These are phyloP conservation scores for Gynandropsis gynandra DNA, from an alignment of 345 rosid species.

Conservation along the genomic window DNA sequence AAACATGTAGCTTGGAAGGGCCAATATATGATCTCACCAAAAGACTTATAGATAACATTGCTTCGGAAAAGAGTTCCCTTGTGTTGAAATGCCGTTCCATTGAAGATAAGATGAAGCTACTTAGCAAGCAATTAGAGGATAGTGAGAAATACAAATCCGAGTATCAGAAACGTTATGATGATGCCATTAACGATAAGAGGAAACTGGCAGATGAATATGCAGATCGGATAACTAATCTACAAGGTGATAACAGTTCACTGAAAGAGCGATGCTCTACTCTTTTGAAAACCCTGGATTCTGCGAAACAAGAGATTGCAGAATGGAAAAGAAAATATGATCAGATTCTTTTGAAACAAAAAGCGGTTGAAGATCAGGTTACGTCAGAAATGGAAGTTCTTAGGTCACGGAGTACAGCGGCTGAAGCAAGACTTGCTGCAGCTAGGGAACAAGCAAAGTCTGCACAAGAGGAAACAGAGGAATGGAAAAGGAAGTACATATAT, in stretches of 20 bases:
- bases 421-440: constrained; percentile 95
- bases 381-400: constrained; percentile 75
- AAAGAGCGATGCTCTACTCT: constrained; percentile 79
- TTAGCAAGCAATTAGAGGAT: constrained; percentile 79
- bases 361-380: constrained; percentile 56
- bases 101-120: constrained; percentile 73
- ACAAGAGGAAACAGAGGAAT: constrained; percentile 86
- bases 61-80: constrained; percentile 77
- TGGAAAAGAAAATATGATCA: constrained; percentile 78
- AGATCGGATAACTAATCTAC: constrained; percentile 62
- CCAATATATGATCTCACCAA: constrained; percentile 72
- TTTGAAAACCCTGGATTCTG: constrained; percentile 60
- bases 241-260: constrained; percentile 64
- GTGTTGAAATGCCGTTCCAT: constrained; percentile 67
- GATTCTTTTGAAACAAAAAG: constrained; percentile 60
- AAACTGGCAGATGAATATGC: constrained; percentile 76
- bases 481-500: constrained; percentile 97
- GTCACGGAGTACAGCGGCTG: constrained; percentile 83
- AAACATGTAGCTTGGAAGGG: constrained; percentile 70
- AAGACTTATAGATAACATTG: constrained; percentile 70
- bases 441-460: constrained; percentile 80
- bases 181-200: constrained; percentile 88
- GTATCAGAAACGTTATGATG: constrained; percentile 85
- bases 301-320: constrained; percentile 59
- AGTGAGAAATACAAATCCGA: constrained; percentile 77